Evolutionary conservation across 306 rosid species (phyloP).

Genomic region (Lathyrus tuberosus): DNA sequence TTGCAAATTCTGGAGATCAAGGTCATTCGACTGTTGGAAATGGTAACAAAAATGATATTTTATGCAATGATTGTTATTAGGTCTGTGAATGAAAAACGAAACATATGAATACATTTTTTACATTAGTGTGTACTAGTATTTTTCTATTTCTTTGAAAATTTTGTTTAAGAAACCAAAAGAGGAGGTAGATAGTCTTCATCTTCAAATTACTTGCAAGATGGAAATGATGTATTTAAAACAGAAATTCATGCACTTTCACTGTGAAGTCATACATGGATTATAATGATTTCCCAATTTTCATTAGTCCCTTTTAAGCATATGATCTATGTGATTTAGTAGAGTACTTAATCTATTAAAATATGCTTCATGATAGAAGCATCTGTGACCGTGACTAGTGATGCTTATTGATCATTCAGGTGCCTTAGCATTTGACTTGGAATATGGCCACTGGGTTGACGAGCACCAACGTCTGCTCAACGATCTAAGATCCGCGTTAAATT

Average conservation of each 20-base stretch:
- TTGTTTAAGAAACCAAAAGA: too few relatives aligned
- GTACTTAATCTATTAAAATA: not conserved
- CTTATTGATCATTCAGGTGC: slow-evolving; percentile 54
- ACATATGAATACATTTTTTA: not conserved
- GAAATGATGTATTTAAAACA: too few relatives aligned
- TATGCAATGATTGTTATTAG: slow-evolving; percentile 5
- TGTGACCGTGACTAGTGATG: slow-evolving; percentile 8
- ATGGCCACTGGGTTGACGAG: slow-evolving; percentile 81
- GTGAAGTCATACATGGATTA: not conserved
- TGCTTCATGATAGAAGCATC: not conserved
- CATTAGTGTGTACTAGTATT: not conserved
- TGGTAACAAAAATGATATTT: slow-evolving; percentile 44
- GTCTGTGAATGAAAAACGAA: not conserved
- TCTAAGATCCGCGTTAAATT: slow-evolving; percentile 64
- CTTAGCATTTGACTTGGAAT: slow-evolving; percentile 69
- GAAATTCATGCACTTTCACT: not conserved
- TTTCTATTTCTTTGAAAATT: slow-evolving; percentile 16
- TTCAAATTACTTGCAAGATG: too few relatives aligned
- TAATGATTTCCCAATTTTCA: too few relatives aligned
- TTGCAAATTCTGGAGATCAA: slow-evolving; percentile 55
- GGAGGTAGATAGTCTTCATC: too few relatives aligned
- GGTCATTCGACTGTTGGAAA: slow-evolving; percentile 56
- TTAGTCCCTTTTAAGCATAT: not conserved
- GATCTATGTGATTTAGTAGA: not conserved
- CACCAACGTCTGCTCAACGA: slow-evolving; percentile 68